Base-by-base conservation (phyloP, 371 early-diverging fungal genomes). In the Gilbertella persicaria region DNA sequence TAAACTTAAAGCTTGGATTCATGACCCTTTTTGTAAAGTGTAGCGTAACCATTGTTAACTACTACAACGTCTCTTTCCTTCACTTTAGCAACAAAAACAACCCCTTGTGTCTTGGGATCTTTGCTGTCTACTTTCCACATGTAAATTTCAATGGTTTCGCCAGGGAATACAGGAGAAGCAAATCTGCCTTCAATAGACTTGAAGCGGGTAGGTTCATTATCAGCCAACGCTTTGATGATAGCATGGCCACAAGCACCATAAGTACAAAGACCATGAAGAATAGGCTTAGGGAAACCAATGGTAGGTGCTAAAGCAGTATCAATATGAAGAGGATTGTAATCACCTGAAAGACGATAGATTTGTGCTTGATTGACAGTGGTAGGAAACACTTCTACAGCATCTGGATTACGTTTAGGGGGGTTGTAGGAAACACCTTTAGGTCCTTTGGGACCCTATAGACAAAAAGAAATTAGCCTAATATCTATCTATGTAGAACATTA, bases 241-340 rank as follows among this genome's bases (percentile, higher is more conserved):
- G 83, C 79, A 36, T 82, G 80, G 17, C 78, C 83, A 54, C 84
- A 74, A 39, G 73, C 70, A 39, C 89, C 89, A 50, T 82, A 85
- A 8, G 88, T 79, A 76, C 85, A 86, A 26, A 90, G 79, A 33
- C 88, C 87, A 56, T 87, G 85, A n/a, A 90, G 67, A 61, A 90
- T 85, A 36, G 88, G 85, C 26, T 76, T 78, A 30, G 84, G 79
- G 73, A 90, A 87, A 13, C 90, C 88, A 35, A 88, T 72, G 14
- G 50, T 59, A 33, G 81, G 84, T 6, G 87, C 84, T 51, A 88
- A 67, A 14, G 62, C 67, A 7, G 82, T 79, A 60, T 88, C 90
- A 23, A 72, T 72, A 63, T 90, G 90, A 49, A 89, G 72, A 3
- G 87, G 87, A 67, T 89, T 89, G 60, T 84, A 89, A 56, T 89